Conservation (phyloP, 164 flowering plant genomes). For the Vitis rupestris region DNA sequence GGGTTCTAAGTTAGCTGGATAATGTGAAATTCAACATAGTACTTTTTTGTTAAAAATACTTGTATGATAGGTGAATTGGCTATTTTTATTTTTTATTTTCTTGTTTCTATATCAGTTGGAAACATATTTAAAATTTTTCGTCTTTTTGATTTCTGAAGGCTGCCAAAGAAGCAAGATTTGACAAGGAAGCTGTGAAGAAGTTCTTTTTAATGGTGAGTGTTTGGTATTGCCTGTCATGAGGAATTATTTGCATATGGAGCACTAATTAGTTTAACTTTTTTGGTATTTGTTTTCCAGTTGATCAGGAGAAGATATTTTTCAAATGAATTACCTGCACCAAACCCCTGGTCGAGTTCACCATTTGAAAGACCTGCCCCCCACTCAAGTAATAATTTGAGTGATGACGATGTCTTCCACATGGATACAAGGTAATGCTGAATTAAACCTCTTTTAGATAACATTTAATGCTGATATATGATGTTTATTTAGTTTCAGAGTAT, state of each 20-base stretch:
- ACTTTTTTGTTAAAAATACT: no score
- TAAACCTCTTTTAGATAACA: no score
- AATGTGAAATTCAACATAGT: no score
- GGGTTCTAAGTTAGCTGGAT: no score
- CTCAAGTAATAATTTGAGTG: constrained; percentile 47
- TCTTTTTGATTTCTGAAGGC: constrained; percentile 54
- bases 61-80: not conserved
- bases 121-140: not conserved
- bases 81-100: not conserved
- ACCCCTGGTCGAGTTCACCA: constrained; percentile 65
- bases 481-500: no score
- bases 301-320: constrained; percentile 93
- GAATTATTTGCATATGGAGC: no score
- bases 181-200: constrained; percentile 91
- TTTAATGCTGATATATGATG: no score
- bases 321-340: constrained; percentile 63
- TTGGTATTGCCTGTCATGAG: not conserved
- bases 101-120: not conserved
- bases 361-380: constrained; percentile 40
- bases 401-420: constrained; percentile 55
- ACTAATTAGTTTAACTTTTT: not conserved
- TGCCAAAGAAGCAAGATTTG: constrained; percentile 90
- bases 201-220: constrained; percentile 82
- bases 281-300: constrained; percentile 49
- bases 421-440: constrained; percentile 42